These are phyloP conservation scores for Zancudomyces culisetae DNA, from an alignment of 371 early-diverging fungal genomes.

Conservation along the genomic window DNA sequence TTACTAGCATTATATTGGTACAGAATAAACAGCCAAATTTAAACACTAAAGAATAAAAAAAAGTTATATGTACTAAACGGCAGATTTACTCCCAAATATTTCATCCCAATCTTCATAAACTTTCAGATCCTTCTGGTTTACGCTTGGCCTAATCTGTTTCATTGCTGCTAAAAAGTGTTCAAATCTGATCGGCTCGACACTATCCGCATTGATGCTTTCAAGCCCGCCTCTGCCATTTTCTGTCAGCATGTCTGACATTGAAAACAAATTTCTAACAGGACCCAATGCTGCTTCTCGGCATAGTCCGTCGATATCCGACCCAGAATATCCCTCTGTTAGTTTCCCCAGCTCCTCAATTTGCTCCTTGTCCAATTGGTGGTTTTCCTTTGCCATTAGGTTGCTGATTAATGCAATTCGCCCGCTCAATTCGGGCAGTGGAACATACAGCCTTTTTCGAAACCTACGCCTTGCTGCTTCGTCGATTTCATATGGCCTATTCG, in stretches of 20 bases:
- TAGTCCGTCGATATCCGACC: slow-evolving; percentile 83
- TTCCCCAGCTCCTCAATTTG: slow-evolving; percentile 38
- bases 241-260: slow-evolving; percentile 35
- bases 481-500: slow-evolving; percentile 27
- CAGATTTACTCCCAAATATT: slow-evolving; percentile 29
- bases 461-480: slow-evolving; percentile 27
- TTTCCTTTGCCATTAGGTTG: slow-evolving; percentile 34
- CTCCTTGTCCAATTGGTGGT: slow-evolving; percentile 31
- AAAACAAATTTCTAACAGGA: slow-evolving; percentile 46
- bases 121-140: slow-evolving; percentile 57
- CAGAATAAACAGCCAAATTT: neutral
- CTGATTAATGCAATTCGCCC: slow-evolving; percentile 48
- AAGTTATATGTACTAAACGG: neutral
- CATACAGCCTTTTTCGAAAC: slow-evolving; percentile 46
- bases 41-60: neutral
- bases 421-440: slow-evolving; percentile 63
- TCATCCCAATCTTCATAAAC: slow-evolving; percentile 39
- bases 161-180: slow-evolving; percentile 60
- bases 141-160: slow-evolving; percentile 69
- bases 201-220: slow-evolving; percentile 19
- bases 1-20: neutral
- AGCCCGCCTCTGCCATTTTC: slow-evolving; percentile 14
- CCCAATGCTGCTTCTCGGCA: slow-evolving; percentile 52
- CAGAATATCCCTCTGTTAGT: slow-evolving; percentile 43
- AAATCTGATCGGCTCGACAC: slow-evolving; percentile 47